Evolutionary conservation across 805 yeast species (phyloP), one percentile per base, ranked within the genome.

Genomic region (Cyberlindnera lachancei): DNA sequence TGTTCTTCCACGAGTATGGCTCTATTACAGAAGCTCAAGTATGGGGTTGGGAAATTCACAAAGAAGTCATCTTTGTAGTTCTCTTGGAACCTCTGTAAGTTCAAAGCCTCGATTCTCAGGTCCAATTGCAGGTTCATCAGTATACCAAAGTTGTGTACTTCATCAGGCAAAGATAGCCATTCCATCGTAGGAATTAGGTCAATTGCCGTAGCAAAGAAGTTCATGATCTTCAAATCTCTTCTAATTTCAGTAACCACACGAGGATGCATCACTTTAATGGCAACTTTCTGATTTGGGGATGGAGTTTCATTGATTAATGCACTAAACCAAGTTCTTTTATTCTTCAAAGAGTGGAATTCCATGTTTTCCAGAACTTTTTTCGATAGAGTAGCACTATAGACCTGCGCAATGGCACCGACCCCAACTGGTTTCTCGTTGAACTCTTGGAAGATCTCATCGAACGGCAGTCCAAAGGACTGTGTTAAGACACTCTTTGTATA

Each of bases 351-450:
- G 15, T 38, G 44, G 37, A 38, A 41, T 4, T 48, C 56, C 14
- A 61, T 63, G 36, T 55, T 55, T 7, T 55, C 47, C 15, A 73
- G 55, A 10, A 69, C 68, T 25, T 59, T 58, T 13, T 58, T 50
- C 12, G 76, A 70, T 16, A 85, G 57, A 42, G 74, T 76, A 2
- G 83, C 96, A 23, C 72, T 57, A 57, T 90, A 84, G 3, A 92
- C 98, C 57, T 92, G 98, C 2, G 96, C 98, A 61, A 92, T 92
- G 2, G 98, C 96, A 11, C 98, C 98, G n/a, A 90, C 90, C 1
- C 98, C 98, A 6, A 88, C 60, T 0, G 97, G 97, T 23, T 54
- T 64, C 18, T 73, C 76, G 21, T 72, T 60, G 47, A 92, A 84
- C 41, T 79, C 85, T 19, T 79, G 87, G 55, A 90, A 92, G 6